phyloP scores from a whole-genome alignment of 306 rosid species.

The Casuarina cunninghamiana region DNA sequence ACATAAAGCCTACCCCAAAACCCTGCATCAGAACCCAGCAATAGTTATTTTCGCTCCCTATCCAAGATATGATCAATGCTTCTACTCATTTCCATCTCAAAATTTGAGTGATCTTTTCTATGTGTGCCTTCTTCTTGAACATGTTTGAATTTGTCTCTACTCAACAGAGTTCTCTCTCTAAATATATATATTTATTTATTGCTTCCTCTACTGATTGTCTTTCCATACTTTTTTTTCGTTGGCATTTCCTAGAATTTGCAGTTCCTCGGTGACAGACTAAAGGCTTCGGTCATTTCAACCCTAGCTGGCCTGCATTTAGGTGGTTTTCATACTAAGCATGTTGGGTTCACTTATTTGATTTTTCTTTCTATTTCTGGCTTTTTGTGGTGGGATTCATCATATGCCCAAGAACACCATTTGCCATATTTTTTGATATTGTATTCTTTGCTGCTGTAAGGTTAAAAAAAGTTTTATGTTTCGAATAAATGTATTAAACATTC shows the following conservation, averaged over 20 bases:
- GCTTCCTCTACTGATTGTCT: slow-evolving; percentile 31
- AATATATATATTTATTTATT: slow-evolving; percentile 4
- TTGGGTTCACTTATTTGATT: slow-evolving; percentile 16
- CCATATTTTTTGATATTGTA: not conserved
- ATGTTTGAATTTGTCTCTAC: not conserved
- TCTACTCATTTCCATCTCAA: not conserved
- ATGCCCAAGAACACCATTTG: not conserved
- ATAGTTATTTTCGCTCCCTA: not conserved
- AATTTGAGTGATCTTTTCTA: not conserved
- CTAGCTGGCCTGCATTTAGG: slow-evolving; percentile 35
- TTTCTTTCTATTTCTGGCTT: slow-evolving; percentile 1
- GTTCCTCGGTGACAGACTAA: slow-evolving; percentile 62
- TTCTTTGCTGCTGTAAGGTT: not conserved
- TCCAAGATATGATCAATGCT: not conserved
- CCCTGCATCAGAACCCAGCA: not conserved
- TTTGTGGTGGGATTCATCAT: slow-evolving; percentile 17
- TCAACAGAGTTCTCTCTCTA: slow-evolving; percentile 12
- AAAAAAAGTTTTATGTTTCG: not conserved
- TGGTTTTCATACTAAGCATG: not conserved
- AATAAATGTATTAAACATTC: not conserved
- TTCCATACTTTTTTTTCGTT: slow-evolving; percentile 27
- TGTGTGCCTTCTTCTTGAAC: not conserved
- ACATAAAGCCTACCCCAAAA: not conserved
- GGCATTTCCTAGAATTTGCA: slow-evolving; percentile 49
- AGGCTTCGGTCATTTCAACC: slow-evolving; percentile 37